A percentile compares a stretch with the other conserved stretches of the same genome.
These are phyloP conservation scores for Papilionanthe hybrid DNA, from an alignment of 116 monocot genomes.

Conservation along the genomic window DNA sequence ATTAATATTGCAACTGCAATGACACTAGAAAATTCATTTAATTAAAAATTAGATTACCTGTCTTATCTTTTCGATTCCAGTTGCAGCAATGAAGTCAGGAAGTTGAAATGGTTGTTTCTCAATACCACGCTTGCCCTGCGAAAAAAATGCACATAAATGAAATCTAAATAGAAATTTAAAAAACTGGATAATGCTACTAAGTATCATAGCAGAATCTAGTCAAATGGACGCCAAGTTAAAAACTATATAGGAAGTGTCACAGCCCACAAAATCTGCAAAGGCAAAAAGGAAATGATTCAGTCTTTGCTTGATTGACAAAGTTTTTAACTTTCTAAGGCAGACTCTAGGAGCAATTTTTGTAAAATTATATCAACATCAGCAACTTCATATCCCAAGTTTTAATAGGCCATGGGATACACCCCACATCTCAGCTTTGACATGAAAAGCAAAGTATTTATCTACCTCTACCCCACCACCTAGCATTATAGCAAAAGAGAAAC, in stretches of 20 bases:
- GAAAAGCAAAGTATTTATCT: conserved; percentile 13
- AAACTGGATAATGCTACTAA: conserved; percentile 9
- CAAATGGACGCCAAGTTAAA: conserved; percentile 11
- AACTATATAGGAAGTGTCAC: conserved; percentile 23
- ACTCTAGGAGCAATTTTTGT: background rate
- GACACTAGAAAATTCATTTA: background rate
- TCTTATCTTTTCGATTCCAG: conserved; percentile 96
- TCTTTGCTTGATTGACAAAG: conserved; percentile 17
- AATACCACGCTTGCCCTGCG: conserved; percentile 98
- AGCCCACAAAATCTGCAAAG: conserved; percentile 60
- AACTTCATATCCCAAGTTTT: background rate
- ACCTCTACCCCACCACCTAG: conserved; percentile 37
- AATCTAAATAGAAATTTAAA: conserved; percentile 9
- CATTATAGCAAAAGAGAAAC: conserved; percentile 37
- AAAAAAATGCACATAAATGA: conserved; percentile 27
- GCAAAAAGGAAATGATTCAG: conserved; percentile 41
- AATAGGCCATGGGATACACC: background rate
- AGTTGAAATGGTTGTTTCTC: conserved; percentile 99
- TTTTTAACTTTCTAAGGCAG: conserved; percentile 9
- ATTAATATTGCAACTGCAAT: background rate
- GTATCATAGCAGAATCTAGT: conserved; percentile 4
- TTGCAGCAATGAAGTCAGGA: conserved; percentile 98
- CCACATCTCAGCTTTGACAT: background rate
- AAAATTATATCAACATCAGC: conserved; percentile 6
- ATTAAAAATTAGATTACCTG: conserved; percentile 41